A percentile compares a stretch with the other conserved stretches of the same genome.
Evolutionary conservation across 768 basidiomycete genomes (phyloP).

Genomic region (Phylloporus scabripes): DNA sequence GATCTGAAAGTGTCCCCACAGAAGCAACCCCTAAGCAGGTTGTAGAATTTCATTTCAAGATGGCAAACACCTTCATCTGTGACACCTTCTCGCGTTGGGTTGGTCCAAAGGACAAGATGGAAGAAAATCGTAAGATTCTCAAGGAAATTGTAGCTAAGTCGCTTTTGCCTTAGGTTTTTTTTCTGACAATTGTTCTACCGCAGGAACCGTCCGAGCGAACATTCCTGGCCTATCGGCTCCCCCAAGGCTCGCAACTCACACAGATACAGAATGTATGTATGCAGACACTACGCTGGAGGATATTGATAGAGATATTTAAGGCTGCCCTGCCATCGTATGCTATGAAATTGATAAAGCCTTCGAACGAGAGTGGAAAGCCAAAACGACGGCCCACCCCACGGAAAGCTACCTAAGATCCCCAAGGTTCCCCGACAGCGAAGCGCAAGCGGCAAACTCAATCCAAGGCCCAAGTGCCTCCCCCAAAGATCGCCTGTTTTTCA

Average conservation of each 20-base stretch:
- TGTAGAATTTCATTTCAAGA: constrained; percentile 45
- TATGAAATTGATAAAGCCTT: constrained; percentile 56
- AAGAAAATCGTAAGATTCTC: constrained; percentile 43
- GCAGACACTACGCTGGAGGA: background rate
- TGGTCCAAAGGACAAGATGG: constrained; percentile 50
- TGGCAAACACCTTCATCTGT: constrained; percentile 46
- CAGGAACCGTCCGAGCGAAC: constrained; percentile 42
- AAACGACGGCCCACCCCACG: constrained; percentile 34
- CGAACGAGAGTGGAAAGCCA: constrained; percentile 32
- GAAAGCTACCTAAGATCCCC: constrained; percentile 25
- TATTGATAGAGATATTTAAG: constrained; percentile 23
- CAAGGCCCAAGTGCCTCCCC: constrained; percentile 33
- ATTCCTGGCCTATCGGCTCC: constrained; percentile 54
- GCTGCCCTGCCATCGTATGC: constrained; percentile 43
- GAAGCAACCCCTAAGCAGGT: constrained; percentile 28
- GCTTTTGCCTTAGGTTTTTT: background rate
- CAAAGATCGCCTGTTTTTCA: constrained; percentile 48
- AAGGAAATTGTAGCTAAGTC: constrained; percentile 38
- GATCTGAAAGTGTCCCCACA: constrained; percentile 8
- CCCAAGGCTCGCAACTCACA: constrained; percentile 49
- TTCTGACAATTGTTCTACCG: background rate
- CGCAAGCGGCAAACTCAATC: constrained; percentile 36
- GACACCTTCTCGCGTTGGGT: constrained; percentile 58
- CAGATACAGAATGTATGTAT: constrained; percentile 55
- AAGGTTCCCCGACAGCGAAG: constrained; percentile 30